phyloP scores from a whole-genome alignment of 768 basidiomycete genomes.

The Trametes sanguinea region DNA sequence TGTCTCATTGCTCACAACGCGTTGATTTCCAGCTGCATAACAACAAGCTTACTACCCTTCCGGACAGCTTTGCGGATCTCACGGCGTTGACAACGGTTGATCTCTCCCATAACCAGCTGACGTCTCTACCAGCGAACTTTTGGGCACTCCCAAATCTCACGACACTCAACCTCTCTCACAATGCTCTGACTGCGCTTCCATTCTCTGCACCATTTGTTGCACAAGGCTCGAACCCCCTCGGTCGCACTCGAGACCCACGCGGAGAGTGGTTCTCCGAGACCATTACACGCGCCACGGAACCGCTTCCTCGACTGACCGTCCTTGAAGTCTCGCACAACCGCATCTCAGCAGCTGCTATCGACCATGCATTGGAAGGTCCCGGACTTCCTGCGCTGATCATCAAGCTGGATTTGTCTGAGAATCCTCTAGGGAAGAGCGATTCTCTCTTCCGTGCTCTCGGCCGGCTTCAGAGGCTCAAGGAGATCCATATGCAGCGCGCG shows the following conservation, averaged over 20 bases:
- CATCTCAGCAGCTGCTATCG: conserved; percentile 55
- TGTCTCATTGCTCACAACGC: conserved; percentile 7
- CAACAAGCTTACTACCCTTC: conserved; percentile 65
- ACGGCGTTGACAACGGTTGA: conserved; percentile 67
- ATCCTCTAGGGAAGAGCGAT: conserved; percentile 55
- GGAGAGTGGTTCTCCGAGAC: conserved; percentile 63
- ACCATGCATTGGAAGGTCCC: conserved; percentile 34
- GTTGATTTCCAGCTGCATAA: conserved; percentile 59
- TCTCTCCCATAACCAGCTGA: conserved; percentile 71
- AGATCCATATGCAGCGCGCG: conserved; percentile 56
- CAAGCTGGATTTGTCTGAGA: conserved; percentile 65
- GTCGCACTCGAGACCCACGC: conserved; percentile 36
- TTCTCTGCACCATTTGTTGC: conserved; percentile 58
- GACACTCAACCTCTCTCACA: conserved; percentile 71
- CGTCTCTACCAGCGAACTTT: conserved; percentile 59
- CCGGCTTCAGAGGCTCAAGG: conserved; percentile 52
- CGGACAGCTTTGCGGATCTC: conserved; percentile 68
- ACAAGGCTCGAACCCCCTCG: conserved; percentile 31
- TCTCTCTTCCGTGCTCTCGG: conserved; percentile 50
- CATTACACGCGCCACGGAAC: conserved; percentile 60
- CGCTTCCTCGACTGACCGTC: conserved; percentile 64
- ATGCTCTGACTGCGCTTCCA: conserved; percentile 59
- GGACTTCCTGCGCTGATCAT: conserved; percentile 54
- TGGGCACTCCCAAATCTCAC: conserved; percentile 71
- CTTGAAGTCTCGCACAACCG: conserved; percentile 72